These are phyloP conservation scores for Pseudotsuga menziesii DNA, from an alignment of 75 land plant genomes.

Conservation along the genomic window DNA sequence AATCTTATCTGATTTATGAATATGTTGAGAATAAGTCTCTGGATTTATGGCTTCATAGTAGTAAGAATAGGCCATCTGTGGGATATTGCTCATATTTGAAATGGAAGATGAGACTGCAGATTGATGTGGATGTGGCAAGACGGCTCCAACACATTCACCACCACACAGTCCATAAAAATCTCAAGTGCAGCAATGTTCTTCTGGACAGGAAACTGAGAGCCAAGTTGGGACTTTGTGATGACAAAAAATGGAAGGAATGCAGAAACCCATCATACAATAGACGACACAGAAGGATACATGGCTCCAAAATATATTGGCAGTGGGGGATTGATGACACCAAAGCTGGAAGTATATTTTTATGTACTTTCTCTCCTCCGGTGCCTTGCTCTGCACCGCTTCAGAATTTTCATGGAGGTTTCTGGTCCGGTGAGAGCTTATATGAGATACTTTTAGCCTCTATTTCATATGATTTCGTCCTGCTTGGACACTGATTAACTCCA, in stretches of 20 bases:
- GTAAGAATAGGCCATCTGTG: neutral
- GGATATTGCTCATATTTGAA: constrained; percentile 7
- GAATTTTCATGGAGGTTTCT: neutral
- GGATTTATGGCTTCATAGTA: constrained; percentile 19
- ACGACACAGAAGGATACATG: constrained; percentile 40
- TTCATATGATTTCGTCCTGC: constrained; percentile 18
- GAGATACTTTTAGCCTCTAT: constrained; percentile 43
- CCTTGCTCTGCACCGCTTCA: neutral
- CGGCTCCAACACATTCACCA: constrained; percentile 49
- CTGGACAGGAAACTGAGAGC: constrained; percentile 37
- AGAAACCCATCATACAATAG: constrained; percentile 27
- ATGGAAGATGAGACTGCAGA: constrained; percentile 33
- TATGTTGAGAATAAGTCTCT: constrained; percentile 46
- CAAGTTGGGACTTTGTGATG: constrained; percentile 44
- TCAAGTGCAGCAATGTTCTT: constrained; percentile 54
- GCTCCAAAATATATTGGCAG: constrained; percentile 27
- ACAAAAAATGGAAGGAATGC: constrained; percentile 20
- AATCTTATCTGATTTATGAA: constrained; percentile 35
- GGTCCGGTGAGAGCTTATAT: constrained; percentile 28
- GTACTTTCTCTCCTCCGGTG: neutral
- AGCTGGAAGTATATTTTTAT: constrained; percentile 36
- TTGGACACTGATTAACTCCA: neutral
- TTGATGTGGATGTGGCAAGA: constrained; percentile 46
- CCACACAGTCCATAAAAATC: constrained; percentile 38
- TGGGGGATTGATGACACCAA: constrained; percentile 36